Evolutionary conservation across 2,329 filamentous ascomycete species (phyloP), one percentile per base, ranked within the genome.

Genomic region (Ophiocordyceps camponoti-floridani): DNA sequence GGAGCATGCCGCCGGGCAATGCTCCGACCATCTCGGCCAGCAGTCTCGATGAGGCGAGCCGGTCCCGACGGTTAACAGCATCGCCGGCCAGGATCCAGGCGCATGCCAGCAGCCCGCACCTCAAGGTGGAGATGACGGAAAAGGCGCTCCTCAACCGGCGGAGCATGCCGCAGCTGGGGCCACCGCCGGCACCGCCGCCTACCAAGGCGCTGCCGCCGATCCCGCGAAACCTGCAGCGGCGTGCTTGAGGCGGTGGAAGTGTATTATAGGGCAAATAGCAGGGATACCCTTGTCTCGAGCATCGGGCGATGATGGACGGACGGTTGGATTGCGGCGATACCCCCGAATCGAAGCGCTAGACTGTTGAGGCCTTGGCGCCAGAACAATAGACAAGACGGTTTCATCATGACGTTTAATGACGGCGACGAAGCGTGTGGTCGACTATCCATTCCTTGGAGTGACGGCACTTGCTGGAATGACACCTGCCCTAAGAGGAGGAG

Each of bases 161-260:
- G 45, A 74, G 71, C 56, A 65, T 73, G 64, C 66, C 70, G 6
- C 68, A 72, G 26, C 59, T 58, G 35, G 69, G 68, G 1, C 71
- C 71, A 28, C 72, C 72, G 1, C 71, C 66, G 14, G 68, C 63
- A 13, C 73, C 73, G 7, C 73, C 73, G 5, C 73, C 73, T 23
- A 73, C 62, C 11, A 67, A 66, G 49, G 71, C 72, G 13, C 61
- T 77, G 19, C 73, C 73, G 16, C 72, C 73, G 0, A 63, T 75
- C 37, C 72, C 71, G 4, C 58, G 53, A 40, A 62, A 58, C 12
- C 11, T 46, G 19, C 33, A 40, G n/a, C 13, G 27, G 2, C 33
- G 33, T 19, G 18, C 45, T 4, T 48, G n/a, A 38, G 10, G 35
- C 10, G n/a, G 35, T 6, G 35, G 8, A 8, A 14, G n/a, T 38